Evolutionary conservation across 2,329 filamentous ascomycete species (phyloP).

Genomic region (Hysterium pulicare): DNA sequence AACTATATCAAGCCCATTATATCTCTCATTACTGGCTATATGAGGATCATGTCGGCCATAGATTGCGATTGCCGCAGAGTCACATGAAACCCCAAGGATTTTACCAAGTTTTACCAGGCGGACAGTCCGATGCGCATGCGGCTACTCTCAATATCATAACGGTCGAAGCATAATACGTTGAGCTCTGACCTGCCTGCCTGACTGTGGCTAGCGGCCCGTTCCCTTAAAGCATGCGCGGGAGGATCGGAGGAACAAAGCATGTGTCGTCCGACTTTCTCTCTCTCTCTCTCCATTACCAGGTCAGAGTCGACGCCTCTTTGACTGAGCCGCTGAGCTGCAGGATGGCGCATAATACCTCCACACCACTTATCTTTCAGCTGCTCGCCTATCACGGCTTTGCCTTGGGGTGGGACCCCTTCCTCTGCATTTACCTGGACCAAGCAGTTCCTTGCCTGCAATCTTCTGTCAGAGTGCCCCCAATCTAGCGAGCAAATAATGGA

Average conservation of each 20-base stretch:
- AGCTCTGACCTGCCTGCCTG: neutral
- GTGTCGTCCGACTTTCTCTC: conserved; percentile 16
- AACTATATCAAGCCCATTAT: conserved; percentile 30
- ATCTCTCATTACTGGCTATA: conserved; percentile 32
- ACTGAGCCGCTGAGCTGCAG: conserved; percentile 5
- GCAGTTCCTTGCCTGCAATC: conserved; percentile 1
- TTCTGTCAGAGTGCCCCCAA: neutral
- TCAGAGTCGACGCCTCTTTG: conserved; percentile 14
- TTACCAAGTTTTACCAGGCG: neutral
- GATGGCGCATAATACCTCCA: neutral
- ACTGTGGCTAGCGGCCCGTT: conserved; percentile 26
- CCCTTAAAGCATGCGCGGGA: conserved; percentile 24
- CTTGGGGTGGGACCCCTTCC: neutral
- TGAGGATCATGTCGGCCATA: conserved; percentile 27
- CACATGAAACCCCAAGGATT: conserved; percentile 30
- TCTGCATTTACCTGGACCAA: neutral
- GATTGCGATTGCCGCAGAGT: conserved; percentile 22
- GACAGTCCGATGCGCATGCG: conserved; percentile 1
- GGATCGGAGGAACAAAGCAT: conserved; percentile 17
- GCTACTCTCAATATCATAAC: conserved; percentile 1
- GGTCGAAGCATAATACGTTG: neutral
- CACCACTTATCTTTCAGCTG: neutral
- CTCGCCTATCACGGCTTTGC: conserved; percentile 1
- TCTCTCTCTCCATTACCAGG: conserved; percentile 15
- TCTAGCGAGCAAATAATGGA: neutral